These are phyloP conservation scores for Epichloe bromicola DNA, from an alignment of 2,329 filamentous ascomycete species.

Conservation along the genomic window DNA sequence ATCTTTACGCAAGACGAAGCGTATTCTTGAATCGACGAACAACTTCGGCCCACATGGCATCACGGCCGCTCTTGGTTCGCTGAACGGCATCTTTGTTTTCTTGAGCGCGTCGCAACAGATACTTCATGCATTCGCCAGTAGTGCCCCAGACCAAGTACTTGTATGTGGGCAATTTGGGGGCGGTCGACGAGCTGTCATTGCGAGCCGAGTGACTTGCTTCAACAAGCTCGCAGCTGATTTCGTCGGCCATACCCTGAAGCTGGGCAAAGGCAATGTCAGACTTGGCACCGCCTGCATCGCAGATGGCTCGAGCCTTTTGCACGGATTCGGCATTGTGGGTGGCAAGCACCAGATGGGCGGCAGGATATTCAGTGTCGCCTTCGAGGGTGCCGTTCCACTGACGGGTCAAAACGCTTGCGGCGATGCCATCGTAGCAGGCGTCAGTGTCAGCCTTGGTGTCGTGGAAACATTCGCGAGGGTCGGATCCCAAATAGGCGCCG, in stretches of 20 bases:
- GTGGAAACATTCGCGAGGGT: constrained; percentile 57
- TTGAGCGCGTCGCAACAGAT: constrained; percentile 47
- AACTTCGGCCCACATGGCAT: constrained; percentile 51
- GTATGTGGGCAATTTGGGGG: constrained; percentile 42
- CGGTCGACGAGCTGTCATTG: constrained; percentile 13
- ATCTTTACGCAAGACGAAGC: constrained; percentile 13
- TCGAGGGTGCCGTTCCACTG: constrained; percentile 25
- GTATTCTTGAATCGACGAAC: constrained; percentile 36
- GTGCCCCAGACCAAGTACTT: constrained; percentile 61
- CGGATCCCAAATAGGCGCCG: constrained; percentile 59
- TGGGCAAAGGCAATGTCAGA: constrained; percentile 42
- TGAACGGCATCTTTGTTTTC: constrained; percentile 63
- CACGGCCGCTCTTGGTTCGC: constrained; percentile 46
- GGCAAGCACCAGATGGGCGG: constrained; percentile 56
- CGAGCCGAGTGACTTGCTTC: constrained; percentile 21
- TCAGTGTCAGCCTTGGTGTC: constrained; percentile 62
- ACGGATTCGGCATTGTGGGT: constrained; percentile 73
- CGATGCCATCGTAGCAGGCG: constrained; percentile 57
- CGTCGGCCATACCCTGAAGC: constrained; percentile 91
- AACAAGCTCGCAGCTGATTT: constrained; percentile 58
- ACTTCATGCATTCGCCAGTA: constrained; percentile 74
- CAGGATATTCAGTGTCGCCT: constrained; percentile 36
- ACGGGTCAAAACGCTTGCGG: constrained; percentile 51
- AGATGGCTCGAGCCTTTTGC: constrained; percentile 37
- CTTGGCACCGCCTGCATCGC: constrained; percentile 30